Conservation (phyloP, 371 early-diverging fungal species). For the Mortierella sp. region DNA sequence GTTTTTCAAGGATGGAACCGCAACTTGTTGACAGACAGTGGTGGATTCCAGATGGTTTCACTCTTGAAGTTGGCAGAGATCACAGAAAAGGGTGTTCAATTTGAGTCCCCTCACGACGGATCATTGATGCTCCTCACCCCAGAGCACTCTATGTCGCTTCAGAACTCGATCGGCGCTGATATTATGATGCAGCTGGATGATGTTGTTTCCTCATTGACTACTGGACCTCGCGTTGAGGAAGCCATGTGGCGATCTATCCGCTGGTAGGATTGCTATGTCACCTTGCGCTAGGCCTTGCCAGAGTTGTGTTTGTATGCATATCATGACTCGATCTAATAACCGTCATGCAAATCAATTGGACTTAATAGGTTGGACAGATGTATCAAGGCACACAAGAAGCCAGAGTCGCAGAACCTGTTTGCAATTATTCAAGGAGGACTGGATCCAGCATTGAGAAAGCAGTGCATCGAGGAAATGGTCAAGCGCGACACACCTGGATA, state of each 20-base stretch:
- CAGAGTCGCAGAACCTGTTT: conserved; percentile 90
- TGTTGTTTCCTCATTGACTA: conserved; percentile 91
- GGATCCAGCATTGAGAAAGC: conserved; percentile 79
- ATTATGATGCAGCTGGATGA: conserved; percentile 99
- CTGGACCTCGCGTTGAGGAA: conserved; percentile 89
- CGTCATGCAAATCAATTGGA: neutral
- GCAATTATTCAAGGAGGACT: conserved; percentile 98
- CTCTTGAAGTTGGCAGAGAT: conserved; percentile 88
- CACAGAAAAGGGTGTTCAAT: conserved; percentile 94
- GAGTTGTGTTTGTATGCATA: neutral
- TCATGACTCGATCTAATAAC: neutral
- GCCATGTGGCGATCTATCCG: conserved; percentile 95
- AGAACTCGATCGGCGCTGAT: conserved; percentile 96
- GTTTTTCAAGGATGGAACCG: conserved; percentile 92
- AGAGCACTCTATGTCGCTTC: conserved; percentile 93
- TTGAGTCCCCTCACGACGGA: conserved; percentile 89
- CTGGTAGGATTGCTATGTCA: conserved; percentile 67
- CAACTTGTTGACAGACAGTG: conserved; percentile 92
- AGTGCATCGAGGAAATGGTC: conserved; percentile 89
- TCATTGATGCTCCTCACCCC: conserved; percentile 93
- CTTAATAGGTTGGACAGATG: conserved; percentile 84
- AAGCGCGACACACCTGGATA: conserved; percentile 93
- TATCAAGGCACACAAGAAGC: conserved; percentile 83
- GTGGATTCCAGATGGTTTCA: conserved; percentile 98
- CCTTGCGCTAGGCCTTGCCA: neutral